phyloP scores from a whole-genome alignment of 2,329 filamentous ascomycete genomes.

The Hypoxylon sp. region DNA sequence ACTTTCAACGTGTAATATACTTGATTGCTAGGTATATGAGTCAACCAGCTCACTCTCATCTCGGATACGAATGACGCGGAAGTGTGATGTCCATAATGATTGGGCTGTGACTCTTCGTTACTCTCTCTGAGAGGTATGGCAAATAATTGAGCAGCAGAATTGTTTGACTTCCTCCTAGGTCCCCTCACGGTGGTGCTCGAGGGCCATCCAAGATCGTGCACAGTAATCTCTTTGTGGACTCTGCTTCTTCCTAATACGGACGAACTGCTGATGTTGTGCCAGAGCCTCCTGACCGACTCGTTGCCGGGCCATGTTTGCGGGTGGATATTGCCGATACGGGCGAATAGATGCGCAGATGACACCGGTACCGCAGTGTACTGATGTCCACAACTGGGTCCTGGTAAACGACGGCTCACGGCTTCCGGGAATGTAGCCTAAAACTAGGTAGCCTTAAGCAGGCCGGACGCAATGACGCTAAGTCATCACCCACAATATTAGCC shows the following conservation, averaged over 20 bases:
- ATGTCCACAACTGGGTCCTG: neutral
- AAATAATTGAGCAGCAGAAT: neutral
- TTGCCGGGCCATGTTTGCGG: neutral
- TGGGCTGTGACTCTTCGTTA: neutral
- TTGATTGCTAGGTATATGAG: neutral
- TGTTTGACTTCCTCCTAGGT: neutral
- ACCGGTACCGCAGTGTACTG: neutral
- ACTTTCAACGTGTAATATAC: neutral
- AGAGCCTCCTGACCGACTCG: neutral
- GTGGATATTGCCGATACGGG: neutral
- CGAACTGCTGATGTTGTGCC: neutral
- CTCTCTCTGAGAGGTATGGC: neutral
- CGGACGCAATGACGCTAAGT: neutral
- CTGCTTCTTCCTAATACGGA: neutral
- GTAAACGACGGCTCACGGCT: neutral
- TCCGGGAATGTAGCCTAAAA: neutral
- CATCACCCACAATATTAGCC: neutral
- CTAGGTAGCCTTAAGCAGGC: conserved; percentile 1
- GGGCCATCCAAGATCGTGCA: neutral
- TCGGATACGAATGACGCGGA: neutral
- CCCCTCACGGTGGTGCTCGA: neutral
- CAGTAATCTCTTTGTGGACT: neutral
- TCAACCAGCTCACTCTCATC: neutral
- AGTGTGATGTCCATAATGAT: neutral
- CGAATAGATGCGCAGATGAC: neutral